A percentile compares a stretch with the other conserved stretches of the same genome.
Conservation (phyloP, 345 rosid species). For the Adansonia digitata region DNA sequence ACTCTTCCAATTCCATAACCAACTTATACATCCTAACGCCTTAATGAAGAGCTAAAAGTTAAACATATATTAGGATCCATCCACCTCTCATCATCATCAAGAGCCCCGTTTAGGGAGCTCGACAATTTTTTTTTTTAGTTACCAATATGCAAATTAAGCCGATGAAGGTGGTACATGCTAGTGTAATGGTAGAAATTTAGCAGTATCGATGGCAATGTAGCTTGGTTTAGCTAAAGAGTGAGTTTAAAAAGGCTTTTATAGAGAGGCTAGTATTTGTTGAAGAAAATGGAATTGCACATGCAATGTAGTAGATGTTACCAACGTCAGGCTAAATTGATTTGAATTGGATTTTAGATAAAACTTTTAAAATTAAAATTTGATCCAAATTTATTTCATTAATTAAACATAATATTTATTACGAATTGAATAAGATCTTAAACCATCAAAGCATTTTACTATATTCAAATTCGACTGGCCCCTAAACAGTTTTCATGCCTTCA, state of each 20-base stretch:
- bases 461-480: too few species aligned
- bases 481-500: constrained; percentile 8
- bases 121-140: background rate
- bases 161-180: background rate
- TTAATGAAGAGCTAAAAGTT: background rate
- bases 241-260: background rate
- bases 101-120: background rate
- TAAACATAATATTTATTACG: too few species aligned
- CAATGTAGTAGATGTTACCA: too few species aligned
- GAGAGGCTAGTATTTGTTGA: background rate
- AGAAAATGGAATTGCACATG: background rate
- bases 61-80: background rate
- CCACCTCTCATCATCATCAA: background rate
- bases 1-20: background rate
- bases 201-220: background rate
- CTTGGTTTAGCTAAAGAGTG: background rate
- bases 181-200: background rate
- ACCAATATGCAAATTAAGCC: too few species aligned
- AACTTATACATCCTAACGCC: background rate
- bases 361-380: too few species aligned
- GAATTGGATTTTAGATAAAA: too few species aligned
- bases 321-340: too few species aligned
- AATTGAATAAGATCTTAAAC: too few species aligned
- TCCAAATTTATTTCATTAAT: too few species aligned
- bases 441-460: too few species aligned